These are phyloP conservation scores for Micractinium conductrix DNA, from an alignment of 139 green algal species.

Conservation along the genomic window DNA sequence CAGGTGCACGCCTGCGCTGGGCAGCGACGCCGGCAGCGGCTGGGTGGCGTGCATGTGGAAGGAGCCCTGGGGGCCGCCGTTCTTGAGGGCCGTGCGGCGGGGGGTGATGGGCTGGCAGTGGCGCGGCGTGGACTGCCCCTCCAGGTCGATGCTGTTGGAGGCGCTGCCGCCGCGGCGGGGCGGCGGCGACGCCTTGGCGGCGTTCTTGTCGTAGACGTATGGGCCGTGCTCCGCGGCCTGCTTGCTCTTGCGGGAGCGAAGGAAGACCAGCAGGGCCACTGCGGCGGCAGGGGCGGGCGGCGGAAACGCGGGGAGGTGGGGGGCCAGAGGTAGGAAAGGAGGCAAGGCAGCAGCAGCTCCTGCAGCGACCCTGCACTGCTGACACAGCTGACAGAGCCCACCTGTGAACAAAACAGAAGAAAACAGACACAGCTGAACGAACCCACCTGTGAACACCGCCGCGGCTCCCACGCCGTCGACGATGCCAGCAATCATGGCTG, in stretches of 20 bases:
- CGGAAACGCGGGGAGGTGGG: no score
- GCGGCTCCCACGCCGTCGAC: neutral
- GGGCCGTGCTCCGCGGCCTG: no score
- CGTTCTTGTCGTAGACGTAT: neutral
- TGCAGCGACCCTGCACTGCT: no score
- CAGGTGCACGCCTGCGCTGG: neutral
- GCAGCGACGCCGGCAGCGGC: neutral
- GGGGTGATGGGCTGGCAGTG: conserved; percentile 8
- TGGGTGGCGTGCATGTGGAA: neutral
- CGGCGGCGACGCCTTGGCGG: neutral
- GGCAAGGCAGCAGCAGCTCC: no score
- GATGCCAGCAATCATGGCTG: neutral
- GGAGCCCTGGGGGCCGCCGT: neutral
- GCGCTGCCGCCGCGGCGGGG: neutral
- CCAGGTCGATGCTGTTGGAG: neutral
- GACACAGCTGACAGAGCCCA: no score
- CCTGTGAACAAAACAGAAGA: no score
- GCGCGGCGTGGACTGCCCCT: neutral
- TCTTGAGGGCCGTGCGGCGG: conserved; percentile 1
- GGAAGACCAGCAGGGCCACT: neutral
- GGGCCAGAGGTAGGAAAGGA: no score
- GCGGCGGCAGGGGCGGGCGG: no score
- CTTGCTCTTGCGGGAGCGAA: neutral
- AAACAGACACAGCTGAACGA: no score
- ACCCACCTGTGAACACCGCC: neutral